Evolutionary conservation across 257 asterid species (phyloP), one percentile per base, ranked within the genome.

Genomic region (Agastache rugosa): DNA sequence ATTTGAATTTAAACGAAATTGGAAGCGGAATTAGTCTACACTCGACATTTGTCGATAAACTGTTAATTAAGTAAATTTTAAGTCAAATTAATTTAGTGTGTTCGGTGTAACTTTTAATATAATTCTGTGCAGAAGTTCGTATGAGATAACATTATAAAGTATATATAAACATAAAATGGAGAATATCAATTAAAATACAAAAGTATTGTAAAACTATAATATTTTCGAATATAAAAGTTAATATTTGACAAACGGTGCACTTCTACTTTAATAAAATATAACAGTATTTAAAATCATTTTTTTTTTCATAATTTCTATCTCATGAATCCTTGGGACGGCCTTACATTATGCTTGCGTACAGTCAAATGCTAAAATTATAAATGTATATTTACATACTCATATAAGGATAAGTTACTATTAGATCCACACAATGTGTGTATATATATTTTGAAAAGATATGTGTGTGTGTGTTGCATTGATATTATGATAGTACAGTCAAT

Each of bases 81-180:
- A 20, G 79, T 69, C 68, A 79, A 29, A 58, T 60, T 61, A 47
- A 53, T 51, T 60, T 66, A 19, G 54, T 51, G 44, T 50, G 1
- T 64, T 11, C 16, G 67, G 50, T 10, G 5, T 11, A 23, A 29
- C 12, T 5, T 45, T n/a, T 63, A n/a, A n/a, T n/a, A n/a, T n/a
- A n/a, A 53, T 53, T 53, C 7, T 17, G 14, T 9, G 60, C 11
- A 55, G 62, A 19, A 54, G 15, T 51, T 51, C 4, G 60, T 22
- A 9, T 22, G 16, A 54, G 16, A 9, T 22, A 20, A 20, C 6
- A 1, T 7, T 6, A 53, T 17, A n/a, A n/a, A n/a, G n/a, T n/a
- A n/a, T n/a, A n/a, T n/a, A n/a, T 15, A 54, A 20, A 54, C 61
- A 22, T 23, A 54, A 17, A 54, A 4, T 4, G 8, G 50, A 44